These are phyloP conservation scores for Crucihimalaya himalaica DNA, from an alignment of 345 rosid genomes.

Conservation along the genomic window DNA sequence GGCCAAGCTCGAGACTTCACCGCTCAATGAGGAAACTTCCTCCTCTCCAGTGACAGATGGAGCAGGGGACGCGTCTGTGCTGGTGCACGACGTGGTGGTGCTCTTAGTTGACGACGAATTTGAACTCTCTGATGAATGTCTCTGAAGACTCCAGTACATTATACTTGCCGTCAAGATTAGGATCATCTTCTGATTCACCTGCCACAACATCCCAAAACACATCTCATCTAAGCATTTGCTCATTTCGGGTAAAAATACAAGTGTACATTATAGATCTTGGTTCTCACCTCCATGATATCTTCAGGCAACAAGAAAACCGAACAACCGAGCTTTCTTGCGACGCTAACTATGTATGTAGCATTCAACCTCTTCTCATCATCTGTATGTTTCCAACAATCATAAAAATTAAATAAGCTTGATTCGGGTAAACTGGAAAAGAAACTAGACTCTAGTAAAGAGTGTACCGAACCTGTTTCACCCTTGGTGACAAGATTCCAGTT, in stretches of 20 bases:
- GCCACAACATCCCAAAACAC: slow-evolving; percentile 36
- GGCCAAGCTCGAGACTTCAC: slow-evolving; percentile 59
- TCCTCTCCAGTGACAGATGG: slow-evolving; percentile 75
- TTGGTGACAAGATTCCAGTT: slow-evolving; percentile 96
- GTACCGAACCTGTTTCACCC: slow-evolving; percentile 77
- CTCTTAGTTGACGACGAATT: slow-evolving; percentile 53
- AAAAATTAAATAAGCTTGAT: background rate
- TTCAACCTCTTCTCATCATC: slow-evolving; percentile 93
- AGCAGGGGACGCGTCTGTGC: slow-evolving; percentile 66
- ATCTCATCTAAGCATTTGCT: slow-evolving; percentile 11
- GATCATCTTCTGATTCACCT: slow-evolving; percentile 97
- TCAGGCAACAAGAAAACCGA: slow-evolving; percentile 96
- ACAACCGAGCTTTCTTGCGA: slow-evolving; percentile 94
- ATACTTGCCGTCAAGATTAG: slow-evolving; percentile 81
- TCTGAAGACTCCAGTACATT: slow-evolving; percentile 91
- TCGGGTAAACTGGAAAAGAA: background rate
- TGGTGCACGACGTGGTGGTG: slow-evolving; percentile 39
- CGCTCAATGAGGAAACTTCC: slow-evolving; percentile 61
- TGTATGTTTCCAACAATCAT: slow-evolving; percentile 34
- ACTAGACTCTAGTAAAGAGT: background rate
- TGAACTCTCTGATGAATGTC: slow-evolving; percentile 52
- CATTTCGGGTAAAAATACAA: background rate
- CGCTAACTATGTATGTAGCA: slow-evolving; percentile 93
- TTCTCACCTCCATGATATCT: slow-evolving; percentile 87
- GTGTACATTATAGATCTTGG: background rate